These are phyloP conservation scores for Aschersonia sp. DNA, from an alignment of 2,329 filamentous ascomycete species.

Conservation along the genomic window DNA sequence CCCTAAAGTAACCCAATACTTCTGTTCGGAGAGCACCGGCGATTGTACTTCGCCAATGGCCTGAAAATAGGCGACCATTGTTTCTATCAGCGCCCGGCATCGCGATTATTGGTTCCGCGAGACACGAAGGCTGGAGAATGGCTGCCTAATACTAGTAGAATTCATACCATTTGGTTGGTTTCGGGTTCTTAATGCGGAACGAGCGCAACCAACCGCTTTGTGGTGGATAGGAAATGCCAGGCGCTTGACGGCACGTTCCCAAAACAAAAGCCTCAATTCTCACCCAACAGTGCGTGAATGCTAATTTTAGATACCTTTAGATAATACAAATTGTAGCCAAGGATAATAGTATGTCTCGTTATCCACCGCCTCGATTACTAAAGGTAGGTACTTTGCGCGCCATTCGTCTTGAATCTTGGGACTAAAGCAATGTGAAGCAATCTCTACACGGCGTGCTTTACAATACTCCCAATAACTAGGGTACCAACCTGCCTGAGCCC, in stretches of 20 bases:
- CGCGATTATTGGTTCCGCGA: too few species aligned
- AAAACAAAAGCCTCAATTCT: neutral
- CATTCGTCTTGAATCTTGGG: conserved; percentile 15
- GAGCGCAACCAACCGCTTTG: neutral
- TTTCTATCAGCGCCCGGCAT: too few species aligned
- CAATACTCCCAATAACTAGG: conserved; percentile 18
- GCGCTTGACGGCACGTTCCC: neutral
- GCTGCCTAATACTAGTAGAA: neutral
- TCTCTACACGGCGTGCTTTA: conserved; percentile 12
- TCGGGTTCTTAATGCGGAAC: too few species aligned
- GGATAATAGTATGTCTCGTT: conserved; percentile 16
- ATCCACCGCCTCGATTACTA: conserved; percentile 16
- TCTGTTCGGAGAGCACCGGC: too few species aligned
- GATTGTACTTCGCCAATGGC: too few species aligned
- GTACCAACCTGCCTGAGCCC: conserved; percentile 17
- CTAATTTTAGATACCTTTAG: conserved; percentile 2
- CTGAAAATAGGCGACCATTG: too few species aligned
- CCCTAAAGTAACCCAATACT: too few species aligned
- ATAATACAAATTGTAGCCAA: conserved; percentile 14
- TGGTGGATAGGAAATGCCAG: neutral
- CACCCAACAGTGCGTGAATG: neutral
- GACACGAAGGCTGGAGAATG: too few species aligned
- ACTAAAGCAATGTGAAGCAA: conserved; percentile 9
- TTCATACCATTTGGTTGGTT: neutral
- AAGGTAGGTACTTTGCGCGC: conserved; percentile 14